A percentile compares a stretch with the other conserved stretches of the same genome.
Conservation (phyloP, 495 filamentous ascomycete species). For the Podospora conica region DNA sequence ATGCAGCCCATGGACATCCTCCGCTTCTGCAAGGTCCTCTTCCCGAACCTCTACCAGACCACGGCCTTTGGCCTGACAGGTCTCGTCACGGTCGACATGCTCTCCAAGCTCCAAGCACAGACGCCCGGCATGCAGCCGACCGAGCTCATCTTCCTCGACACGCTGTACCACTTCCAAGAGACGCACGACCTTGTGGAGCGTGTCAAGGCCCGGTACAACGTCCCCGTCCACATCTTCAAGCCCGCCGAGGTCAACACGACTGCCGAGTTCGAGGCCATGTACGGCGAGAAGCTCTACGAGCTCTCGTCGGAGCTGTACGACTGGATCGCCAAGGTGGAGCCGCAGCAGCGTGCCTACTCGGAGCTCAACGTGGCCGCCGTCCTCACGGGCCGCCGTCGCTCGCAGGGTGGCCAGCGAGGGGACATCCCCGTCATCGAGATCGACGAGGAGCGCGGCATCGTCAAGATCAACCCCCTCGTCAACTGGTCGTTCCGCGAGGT, state of each 20-base stretch:
- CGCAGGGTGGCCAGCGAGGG: slow-evolving; percentile 89
- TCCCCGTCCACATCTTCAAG: slow-evolving; percentile 83
- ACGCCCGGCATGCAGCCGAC: slow-evolving; percentile 56
- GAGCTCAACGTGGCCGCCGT: slow-evolving; percentile 88
- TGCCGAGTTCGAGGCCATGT: slow-evolving; percentile 69
- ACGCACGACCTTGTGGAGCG: slow-evolving; percentile 77
- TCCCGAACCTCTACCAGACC: slow-evolving; percentile 89
- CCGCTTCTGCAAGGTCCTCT: slow-evolving; percentile 82
- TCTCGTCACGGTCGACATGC: slow-evolving; percentile 89
- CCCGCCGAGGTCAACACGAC: slow-evolving; percentile 63
- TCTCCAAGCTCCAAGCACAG: slow-evolving; percentile 74
- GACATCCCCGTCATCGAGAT: slow-evolving; percentile 85
- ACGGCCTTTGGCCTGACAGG: slow-evolving; percentile 97
- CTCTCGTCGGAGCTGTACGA: slow-evolving; percentile 84
- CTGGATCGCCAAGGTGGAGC: slow-evolving; percentile 96
- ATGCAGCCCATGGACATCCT: slow-evolving; percentile 77
- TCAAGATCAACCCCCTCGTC: slow-evolving; percentile 98
- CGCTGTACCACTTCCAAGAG: slow-evolving; percentile 90
- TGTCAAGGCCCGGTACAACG: slow-evolving; percentile 66
- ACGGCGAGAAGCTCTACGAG: slow-evolving; percentile 84
- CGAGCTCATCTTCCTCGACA: slow-evolving; percentile 95
- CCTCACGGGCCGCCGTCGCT: slow-evolving; percentile 86
- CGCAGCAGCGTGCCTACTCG: slow-evolving; percentile 83
- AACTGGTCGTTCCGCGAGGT: slow-evolving; percentile 94
- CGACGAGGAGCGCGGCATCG: slow-evolving; percentile 74